Conservation (phyloP, 495 filamentous ascomycete genomes). For the Daldinia decipiens region DNA sequence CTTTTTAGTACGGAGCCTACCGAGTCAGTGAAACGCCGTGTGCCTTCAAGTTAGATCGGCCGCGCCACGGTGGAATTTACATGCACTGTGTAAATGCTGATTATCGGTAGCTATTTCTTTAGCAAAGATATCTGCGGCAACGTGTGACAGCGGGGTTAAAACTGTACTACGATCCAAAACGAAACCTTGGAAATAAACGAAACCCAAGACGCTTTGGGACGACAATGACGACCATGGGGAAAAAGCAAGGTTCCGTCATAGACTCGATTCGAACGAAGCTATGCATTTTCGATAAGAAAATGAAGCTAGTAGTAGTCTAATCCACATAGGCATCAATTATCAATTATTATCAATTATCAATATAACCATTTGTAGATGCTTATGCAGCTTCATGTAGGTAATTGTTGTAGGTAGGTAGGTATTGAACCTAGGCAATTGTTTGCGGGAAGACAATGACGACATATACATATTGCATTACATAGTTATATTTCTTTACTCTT, state of each 20-base stretch:
- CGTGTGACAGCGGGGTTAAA: constrained; percentile 3
- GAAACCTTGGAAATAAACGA: constrained; percentile 25
- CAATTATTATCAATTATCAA: too few relatives aligned
- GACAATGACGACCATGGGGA: constrained; percentile 29
- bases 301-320: not conserved
- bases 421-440: too few relatives aligned
- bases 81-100: constrained; percentile 11
- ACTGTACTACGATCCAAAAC: constrained; percentile 5
- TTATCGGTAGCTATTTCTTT: not conserved
- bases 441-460: constrained; percentile 40
- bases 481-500: not conserved
- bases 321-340: not conserved
- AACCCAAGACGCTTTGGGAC: constrained; percentile 20
- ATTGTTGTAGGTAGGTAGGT: not conserved
- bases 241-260: constrained; percentile 11
- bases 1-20: constrained; percentile 8
- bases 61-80: not conserved
- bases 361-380: too few relatives aligned
- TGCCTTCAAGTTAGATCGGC: constrained; percentile 10
- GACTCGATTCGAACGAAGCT: not conserved
- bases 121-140: constrained; percentile 14
- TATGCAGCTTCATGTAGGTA: constrained; percentile 1
- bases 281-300: not conserved
- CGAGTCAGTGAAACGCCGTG: constrained; percentile 28
- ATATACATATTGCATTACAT: constrained; percentile 21